Percentiles rank a stretch among this genome's conserved stretches.
Conservation (phyloP, 306 rosid genomes). For the Fagus crenata region DNA sequence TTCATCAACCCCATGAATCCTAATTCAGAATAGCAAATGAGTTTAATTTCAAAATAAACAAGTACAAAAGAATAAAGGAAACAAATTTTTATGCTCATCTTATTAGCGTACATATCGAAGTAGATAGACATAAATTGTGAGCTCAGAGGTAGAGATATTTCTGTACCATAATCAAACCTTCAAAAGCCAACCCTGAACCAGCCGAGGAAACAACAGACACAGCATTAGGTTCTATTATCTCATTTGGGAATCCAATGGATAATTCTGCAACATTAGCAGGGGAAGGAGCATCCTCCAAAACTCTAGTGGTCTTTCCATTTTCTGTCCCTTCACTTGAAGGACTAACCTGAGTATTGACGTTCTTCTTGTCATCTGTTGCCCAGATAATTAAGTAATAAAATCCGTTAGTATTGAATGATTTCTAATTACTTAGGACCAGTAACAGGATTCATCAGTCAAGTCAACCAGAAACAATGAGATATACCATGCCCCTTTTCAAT, state of each 20-base stretch:
- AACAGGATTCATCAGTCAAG: neutral
- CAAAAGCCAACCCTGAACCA: conserved; percentile 26
- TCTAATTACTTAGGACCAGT: neutral
- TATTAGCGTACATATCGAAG: neutral
- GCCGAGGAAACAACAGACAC: conserved; percentile 9
- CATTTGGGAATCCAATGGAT: conserved; percentile 7
- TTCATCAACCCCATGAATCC: conserved; percentile 13
- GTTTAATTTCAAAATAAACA: neutral
- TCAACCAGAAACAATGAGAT: neutral
- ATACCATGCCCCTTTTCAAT: no score
- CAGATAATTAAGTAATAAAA: conserved; percentile 11
- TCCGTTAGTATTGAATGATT: conserved; percentile 1
- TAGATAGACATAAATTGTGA: neutral
- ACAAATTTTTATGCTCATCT: neutral
- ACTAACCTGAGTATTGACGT: conserved; percentile 11
- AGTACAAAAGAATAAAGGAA: neutral
- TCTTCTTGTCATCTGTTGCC: conserved; percentile 12
- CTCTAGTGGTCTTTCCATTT: neutral
- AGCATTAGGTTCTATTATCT: conserved; percentile 15
- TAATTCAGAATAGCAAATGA: conserved; percentile 20
- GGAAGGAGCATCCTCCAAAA: neutral
- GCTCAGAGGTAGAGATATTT: neutral
- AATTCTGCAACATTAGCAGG: conserved; percentile 12
- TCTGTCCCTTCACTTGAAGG: conserved; percentile 11
- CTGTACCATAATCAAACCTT: conserved; percentile 25